Base-by-base conservation (phyloP, 176 grass and related monocot species). In the Tillandsia fasciculata region DNA sequence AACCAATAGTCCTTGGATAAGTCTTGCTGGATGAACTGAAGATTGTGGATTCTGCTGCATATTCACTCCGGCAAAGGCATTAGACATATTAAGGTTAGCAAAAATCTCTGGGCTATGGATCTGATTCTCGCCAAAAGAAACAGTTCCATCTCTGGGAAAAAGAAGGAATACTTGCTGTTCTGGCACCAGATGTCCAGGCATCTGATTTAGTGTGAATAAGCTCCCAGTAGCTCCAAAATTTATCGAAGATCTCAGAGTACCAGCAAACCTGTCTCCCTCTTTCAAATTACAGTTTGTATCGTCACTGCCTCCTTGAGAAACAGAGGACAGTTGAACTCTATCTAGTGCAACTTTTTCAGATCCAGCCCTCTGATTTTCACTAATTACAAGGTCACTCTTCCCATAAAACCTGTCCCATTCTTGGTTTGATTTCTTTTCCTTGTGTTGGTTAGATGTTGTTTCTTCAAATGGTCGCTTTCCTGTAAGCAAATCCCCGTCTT, bases 1-100 rank as follows among this genome's bases (percentile, higher is more conserved):
- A 77, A 79, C 71, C 51, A 88, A 74, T 67, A 72, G 79, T 81
- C 88, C 92, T 77, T 83, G 76, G 59, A 89, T 80, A 65, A 96
- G 71, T 64, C 74, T 91, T 64, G 83, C 75, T 84, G 91, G 77
- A 76, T 84, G 73, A 68, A 73, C 66, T 67, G 73, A 65, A 79
- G 85, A 64, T 0, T 82, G 54, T 17, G 26, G 64, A 26, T 69
- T 66, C 54, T 64, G 50, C 69, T 72, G 67, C 26, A 49, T 63
- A 73, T 72, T 78, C 61, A 63, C 73, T 53, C 50, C 67, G 51
- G 65, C 69, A 50, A 28, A 84, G 53, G 73, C 70, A 74, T 23
- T 51, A 67, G 81, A 54, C n/a, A 29, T 71, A 81, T 72, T 54
- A 52, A 85, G 59, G 69, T 64, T 33, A 64, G 33, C 47, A 13